A percentile compares a stretch with the other conserved stretches of the same genome.
Evolutionary conservation across 192 early-diverging fungal genomes (phyloP).

Genomic region (Mortierella alpina): DNA sequence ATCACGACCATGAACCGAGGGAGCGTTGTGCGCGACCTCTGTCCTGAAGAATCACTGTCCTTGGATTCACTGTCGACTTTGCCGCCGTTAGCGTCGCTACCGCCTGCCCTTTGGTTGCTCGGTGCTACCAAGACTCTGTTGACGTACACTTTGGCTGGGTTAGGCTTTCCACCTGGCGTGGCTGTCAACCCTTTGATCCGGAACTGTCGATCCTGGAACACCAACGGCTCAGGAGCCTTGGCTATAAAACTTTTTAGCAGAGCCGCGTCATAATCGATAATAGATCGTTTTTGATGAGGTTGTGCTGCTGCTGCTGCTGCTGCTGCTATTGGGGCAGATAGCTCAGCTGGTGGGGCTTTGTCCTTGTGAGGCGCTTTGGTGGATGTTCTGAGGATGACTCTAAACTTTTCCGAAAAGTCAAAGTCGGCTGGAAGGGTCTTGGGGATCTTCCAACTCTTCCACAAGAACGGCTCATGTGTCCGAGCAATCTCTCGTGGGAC

Average conservation of each 20-base stretch:
- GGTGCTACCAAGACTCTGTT: conserved; percentile 1
- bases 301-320: not conserved
- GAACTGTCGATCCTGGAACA: conserved; percentile 42
- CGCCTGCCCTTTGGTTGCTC: not conserved
- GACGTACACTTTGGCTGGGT: conserved; percentile 24
- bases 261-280: not conserved
- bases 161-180: conserved; percentile 25
- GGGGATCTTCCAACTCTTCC: conserved; percentile 36
- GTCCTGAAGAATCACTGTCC: too few species aligned
- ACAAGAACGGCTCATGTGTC: conserved; percentile 24
- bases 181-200: conserved; percentile 22
- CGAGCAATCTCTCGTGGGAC: not conserved
- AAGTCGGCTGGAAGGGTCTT: conserved; percentile 12
- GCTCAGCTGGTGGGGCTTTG: not conserved
- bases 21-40: too few species aligned
- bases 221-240: not conserved
- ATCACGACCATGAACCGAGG: too few species aligned
- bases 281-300: not conserved
- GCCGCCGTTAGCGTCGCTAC: too few species aligned
- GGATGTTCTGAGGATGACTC: conserved; percentile 29
- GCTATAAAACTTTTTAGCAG: not conserved
- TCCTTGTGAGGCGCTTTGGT: not conserved
- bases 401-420: conserved; percentile 48
- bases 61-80: not conserved
- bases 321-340: too few species aligned